Percentiles rank a stretch among this genome's conserved stretches.
Conservation (phyloP, 2,329 filamentous ascomycete genomes). For the Sporothrix dimorphospora region DNA sequence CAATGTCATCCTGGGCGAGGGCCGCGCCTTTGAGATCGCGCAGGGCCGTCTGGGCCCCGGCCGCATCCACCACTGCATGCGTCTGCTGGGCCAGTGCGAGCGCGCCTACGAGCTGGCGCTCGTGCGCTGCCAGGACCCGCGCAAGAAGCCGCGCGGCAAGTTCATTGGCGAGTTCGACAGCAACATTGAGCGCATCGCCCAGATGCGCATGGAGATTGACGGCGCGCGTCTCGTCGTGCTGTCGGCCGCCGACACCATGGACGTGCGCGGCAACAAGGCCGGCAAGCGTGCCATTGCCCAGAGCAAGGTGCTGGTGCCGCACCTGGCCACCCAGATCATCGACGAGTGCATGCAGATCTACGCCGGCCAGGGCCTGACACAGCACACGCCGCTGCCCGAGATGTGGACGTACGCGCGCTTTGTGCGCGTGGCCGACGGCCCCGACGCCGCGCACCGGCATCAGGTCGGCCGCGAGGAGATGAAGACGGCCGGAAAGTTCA, state of each 20-base stretch:
- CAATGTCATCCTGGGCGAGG: constrained; percentile 89
- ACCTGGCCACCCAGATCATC: constrained; percentile 80
- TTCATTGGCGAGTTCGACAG: constrained; percentile 85
- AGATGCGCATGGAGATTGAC: constrained; percentile 90
- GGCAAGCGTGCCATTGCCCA: constrained; percentile 94
- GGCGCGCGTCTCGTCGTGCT: constrained; percentile 85
- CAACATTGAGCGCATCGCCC: constrained; percentile 92
- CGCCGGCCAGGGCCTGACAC: constrained; percentile 84
- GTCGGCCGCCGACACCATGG: constrained; percentile 94
- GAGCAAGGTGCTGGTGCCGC: constrained; percentile 89
- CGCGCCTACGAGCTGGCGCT: constrained; percentile 92
- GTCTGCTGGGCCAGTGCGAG: constrained; percentile 87
- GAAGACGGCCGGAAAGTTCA: constrained; percentile 63
- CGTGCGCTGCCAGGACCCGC: constrained; percentile 86
- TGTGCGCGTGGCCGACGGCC: constrained; percentile 84
- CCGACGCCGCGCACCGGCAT: constrained; percentile 89
- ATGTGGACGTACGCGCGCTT: constrained; percentile 86
- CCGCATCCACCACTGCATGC: constrained; percentile 97
- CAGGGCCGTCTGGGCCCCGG: constrained; percentile 94
- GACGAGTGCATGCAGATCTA: constrained; percentile 93
- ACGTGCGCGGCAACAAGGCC: constrained; percentile 82
- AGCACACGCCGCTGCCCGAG: constrained; percentile 93
- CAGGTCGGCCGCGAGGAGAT: constrained; percentile 83
- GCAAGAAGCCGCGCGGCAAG: constrained; percentile 90
- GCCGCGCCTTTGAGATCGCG: constrained; percentile 96